Evolutionary conservation across 2,329 filamentous ascomycete species (phyloP), one percentile per base, ranked within the genome.

Genomic region (Eurotiales sp.): DNA sequence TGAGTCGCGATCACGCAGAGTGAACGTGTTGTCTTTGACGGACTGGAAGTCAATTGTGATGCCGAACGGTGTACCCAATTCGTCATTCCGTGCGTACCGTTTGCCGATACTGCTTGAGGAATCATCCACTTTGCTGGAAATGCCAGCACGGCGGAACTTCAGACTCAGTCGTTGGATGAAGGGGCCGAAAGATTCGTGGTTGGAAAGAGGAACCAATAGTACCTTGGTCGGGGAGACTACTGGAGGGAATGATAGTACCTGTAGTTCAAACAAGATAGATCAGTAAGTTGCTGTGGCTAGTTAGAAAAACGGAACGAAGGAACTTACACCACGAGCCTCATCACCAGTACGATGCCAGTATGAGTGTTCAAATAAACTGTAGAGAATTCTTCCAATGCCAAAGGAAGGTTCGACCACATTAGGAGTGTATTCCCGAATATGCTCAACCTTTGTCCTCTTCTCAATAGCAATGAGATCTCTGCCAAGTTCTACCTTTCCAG

Each of bases 371-470:
- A 95, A 87, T 63, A 99, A 76, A 55, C 87, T 85, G 77, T 96
- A 97, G 53, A 97, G 77, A 56, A 97, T 96, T 62, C 92, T 84
- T 54, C 92, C 93, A 64, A 97, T 95, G 77, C 92, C 92, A 64
- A 97, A 99, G 0, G 92, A 97, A 1, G 92, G 93, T 76, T 99
- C 93, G 61, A 97, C 95, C 43, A 95, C 90, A 66, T 96, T 96
- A 54, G 92, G 92, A 0, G 87, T 95, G 75, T 89, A 99, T 69
- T 96, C 91, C 62, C 93, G 83, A 53, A 85, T 83, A 67, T 95
- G 86, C 71, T 96, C 89, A 3, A 84, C 81, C 56, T 90, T 80
- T 60, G 86, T 95, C 61, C 85, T 83, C 75, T 88, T 90, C 75
- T 91, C 88, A 61, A 97, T 90, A 53, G 78, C 82, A 66, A 99